Evolutionary conservation across 2,329 filamentous ascomycete species (phyloP), one percentile per base, ranked within the genome.

Genomic region (Phyllosticta paracitricarpa): DNA sequence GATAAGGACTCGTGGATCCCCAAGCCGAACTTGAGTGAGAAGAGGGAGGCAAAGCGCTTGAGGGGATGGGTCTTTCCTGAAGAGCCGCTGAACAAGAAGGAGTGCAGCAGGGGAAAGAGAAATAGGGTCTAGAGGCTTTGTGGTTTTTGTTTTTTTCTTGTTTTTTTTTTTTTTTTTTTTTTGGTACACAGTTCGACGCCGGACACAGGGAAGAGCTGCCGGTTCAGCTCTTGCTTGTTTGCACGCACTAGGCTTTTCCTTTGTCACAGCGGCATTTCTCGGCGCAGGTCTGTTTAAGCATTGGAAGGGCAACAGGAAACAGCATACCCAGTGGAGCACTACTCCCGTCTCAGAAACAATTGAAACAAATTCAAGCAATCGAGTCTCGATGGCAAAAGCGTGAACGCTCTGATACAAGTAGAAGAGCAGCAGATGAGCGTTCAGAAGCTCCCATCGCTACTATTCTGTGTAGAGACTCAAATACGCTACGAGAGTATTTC

Each of bases 41-140:
- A 89, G 85, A 78, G 84, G 62, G 86, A 89, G 75, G 86, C 87
- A 22, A 91, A 91, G 82, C 76, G 87, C 24, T 80, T 83, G 2
- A 76, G 89, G 30, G 89, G 88, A 0, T 92, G 89, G 89, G 82
- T 90, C 0, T 82, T 85, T 76, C 89, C 89, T 1, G 87, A 91
- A 68, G 89, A 91, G 68, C 79, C 85, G 2, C 78, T 91, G 10
- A 85, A 85, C 8, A 80, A 87, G 68, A 86, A 89, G 75, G 88
- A 92, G 76, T 78, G 87, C 58, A 86, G 85, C 4, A 85, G 84
- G 77, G 78, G 84, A 61, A 64, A 61, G 62, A 62, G 65, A 24
- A 48, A n/a, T 4, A 48, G 40, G 40, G 14, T 17, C 3, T 48
- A 48, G 17, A 30, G 40, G n/a, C 14, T 22, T 22, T 22, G 19